Conservation (phyloP, 2,329 filamentous ascomycete species). For the Ophiosphaerella korrae region DNA sequence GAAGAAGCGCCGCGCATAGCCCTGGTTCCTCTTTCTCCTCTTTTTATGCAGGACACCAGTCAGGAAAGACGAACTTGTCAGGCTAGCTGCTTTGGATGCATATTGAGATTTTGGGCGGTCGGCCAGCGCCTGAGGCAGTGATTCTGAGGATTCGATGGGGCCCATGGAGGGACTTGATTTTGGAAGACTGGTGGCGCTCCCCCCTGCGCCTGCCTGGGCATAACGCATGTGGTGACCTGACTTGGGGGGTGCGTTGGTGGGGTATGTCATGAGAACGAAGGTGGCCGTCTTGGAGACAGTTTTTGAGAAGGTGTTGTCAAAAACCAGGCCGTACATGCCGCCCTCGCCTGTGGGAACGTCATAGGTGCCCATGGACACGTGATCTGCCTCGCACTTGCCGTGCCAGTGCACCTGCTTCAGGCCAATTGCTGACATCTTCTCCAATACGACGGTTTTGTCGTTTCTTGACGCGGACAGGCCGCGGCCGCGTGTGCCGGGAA, state of each 20-base stretch:
- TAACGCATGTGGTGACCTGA: constrained; percentile 71
- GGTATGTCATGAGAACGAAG: constrained; percentile 92
- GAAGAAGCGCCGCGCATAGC: constrained; percentile 91
- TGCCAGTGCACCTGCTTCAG: constrained; percentile 74
- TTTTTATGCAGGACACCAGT: constrained; percentile 88
- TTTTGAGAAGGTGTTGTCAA: constrained; percentile 99
- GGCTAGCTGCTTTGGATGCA: constrained; percentile 19
- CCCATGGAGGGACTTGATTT: constrained; percentile 50
- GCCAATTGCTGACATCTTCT: constrained; percentile 67
- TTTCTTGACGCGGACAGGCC: constrained; percentile 62
- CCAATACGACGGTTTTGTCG: constrained; percentile 72
- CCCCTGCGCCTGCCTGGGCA: constrained; percentile 59
- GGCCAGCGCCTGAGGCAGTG: constrained; percentile 47
- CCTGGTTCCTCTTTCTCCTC: constrained; percentile 89
- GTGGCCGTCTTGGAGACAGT: constrained; percentile 88
- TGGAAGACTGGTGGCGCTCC: constrained; percentile 46
- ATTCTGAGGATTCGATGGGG: constrained; percentile 57
- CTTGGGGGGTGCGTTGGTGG: constrained; percentile 78
- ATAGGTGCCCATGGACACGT: constrained; percentile 87
- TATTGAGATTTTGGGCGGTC: constrained; percentile 50
- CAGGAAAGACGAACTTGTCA: constrained; percentile 64
- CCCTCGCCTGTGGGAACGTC: constrained; percentile 75
- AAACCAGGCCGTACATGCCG: constrained; percentile 94
- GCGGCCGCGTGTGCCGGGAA: constrained; percentile 60
- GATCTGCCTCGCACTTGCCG: constrained; percentile 95